Conservation (phyloP, 225 moss, liverwort and hornwort genomes). For the Neckera pumila region DNA sequence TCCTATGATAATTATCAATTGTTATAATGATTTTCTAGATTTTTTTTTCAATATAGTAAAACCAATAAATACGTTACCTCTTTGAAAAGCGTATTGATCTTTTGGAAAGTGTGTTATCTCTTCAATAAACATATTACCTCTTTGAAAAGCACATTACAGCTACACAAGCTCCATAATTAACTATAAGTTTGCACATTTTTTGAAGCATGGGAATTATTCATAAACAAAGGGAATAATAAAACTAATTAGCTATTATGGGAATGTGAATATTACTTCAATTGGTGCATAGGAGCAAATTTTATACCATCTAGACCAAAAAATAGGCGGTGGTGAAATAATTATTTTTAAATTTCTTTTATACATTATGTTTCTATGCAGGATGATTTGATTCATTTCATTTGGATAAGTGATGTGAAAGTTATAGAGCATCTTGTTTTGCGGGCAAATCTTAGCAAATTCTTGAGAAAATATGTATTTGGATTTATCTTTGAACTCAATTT, state of each 20-base stretch:
- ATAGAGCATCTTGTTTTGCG: fast-evolving
- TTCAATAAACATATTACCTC: too few relatives aligned
- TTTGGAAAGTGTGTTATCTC: too few relatives aligned
- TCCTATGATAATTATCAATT: fast-evolving
- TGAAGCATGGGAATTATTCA: too few relatives aligned
- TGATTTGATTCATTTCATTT: neutral
- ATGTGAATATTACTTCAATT: neutral
- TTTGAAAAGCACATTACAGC: too few relatives aligned
- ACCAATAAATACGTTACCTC: too few relatives aligned
- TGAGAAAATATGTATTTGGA: neutral
- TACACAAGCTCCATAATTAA: too few relatives aligned
- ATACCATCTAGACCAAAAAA: neutral
- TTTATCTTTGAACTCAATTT: too few relatives aligned
- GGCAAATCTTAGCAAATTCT: neutral
- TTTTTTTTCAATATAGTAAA: neutral
- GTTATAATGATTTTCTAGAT: neutral
- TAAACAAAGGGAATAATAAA: neutral
- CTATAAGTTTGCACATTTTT: too few relatives aligned
- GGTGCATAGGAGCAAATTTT: fast-evolving
- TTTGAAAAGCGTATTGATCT: too few relatives aligned
- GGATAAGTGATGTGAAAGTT: neutral
- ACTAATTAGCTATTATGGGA: fast-evolving
- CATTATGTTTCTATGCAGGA: neutral
- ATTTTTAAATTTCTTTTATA: too few relatives aligned
- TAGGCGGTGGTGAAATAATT: too few relatives aligned